Percentiles rank a stretch among this genome's conserved stretches.
Conservation (phyloP, 331 rosid genomes). For the Rosa hybrid region DNA sequence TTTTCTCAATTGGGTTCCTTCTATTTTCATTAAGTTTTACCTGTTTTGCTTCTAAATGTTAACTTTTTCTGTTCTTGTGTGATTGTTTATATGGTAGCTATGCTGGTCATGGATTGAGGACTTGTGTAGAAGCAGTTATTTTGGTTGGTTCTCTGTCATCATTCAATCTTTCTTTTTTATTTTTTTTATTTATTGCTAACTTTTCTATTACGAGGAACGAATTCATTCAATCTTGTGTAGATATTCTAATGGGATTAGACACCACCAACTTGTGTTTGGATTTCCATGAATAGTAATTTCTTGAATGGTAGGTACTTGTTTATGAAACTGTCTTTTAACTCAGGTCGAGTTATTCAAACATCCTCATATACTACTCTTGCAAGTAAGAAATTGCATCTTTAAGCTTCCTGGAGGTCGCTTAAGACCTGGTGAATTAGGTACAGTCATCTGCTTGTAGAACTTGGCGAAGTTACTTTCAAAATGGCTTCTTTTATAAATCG, state of each 20-base stretch:
- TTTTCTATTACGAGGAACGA: too few relatives aligned
- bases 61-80: neutral
- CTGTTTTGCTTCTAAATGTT: neutral
- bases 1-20: conserved; percentile 16
- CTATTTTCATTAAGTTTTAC: neutral
- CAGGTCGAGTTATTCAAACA: conserved; percentile 96
- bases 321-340: conserved; percentile 16
- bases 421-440: conserved; percentile 90
- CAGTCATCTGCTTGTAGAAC: conserved; percentile 6
- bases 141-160: conserved; percentile 55
- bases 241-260: neutral
- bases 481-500: conserved; percentile 4
- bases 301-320: neutral
- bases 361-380: conserved; percentile 82
- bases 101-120: conserved; percentile 71
- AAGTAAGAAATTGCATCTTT: conserved; percentile 69
- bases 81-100: conserved; percentile 43
- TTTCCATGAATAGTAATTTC: neutral
- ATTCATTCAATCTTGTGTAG: too few relatives aligned
- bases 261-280: neutral
- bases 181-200: neutral
- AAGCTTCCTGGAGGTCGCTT: conserved; percentile 95
- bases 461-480: neutral
- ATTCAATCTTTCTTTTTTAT: too few relatives aligned
- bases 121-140: conserved; percentile 74